Evolutionary conservation across 192 early-diverging fungal genomes (phyloP).

Genomic region (Coemansia sp.): DNA sequence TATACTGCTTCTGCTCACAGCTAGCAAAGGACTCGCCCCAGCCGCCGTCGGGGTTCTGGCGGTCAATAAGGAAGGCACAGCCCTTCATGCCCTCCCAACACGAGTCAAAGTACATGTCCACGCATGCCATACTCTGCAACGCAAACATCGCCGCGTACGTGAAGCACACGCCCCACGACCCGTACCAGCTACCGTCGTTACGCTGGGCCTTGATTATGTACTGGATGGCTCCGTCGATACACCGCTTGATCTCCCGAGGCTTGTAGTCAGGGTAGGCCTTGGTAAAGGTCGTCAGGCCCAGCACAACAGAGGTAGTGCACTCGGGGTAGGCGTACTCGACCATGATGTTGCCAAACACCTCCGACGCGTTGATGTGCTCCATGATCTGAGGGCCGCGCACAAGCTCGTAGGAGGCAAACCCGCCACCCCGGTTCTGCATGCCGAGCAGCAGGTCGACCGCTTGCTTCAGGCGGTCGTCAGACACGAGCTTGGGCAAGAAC

Average conservation of each 20-base stretch:
- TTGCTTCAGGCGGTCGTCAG: constrained; percentile 73
- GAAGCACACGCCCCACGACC: constrained; percentile 97
- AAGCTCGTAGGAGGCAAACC: constrained; percentile 92
- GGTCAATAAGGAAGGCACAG: constrained; percentile 89
- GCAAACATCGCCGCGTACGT: constrained; percentile 97
- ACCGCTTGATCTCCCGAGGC: constrained; percentile 72
- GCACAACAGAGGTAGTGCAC: constrained; percentile 92
- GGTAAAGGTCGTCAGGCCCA: constrained; percentile 79
- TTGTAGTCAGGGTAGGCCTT: constrained; percentile 82
- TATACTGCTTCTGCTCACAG: constrained; percentile 50
- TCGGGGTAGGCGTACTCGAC: constrained; percentile 97
- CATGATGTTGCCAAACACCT: constrained; percentile 99
- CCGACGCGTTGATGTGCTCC: constrained; percentile 92
- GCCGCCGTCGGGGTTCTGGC: constrained; percentile 90
- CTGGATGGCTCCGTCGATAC: constrained; percentile 63
- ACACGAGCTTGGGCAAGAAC: constrained; percentile 62
- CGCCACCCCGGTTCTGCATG: constrained; percentile 92
- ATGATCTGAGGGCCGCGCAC: constrained; percentile 78
- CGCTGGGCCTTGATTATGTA: constrained; percentile 78
- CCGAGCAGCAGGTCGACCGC: constrained; percentile 88
- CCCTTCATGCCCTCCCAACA: constrained; percentile 71
- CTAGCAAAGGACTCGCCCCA: constrained; percentile 96
- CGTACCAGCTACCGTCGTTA: constrained; percentile 90
- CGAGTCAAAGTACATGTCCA: constrained; percentile 82
- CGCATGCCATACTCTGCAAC: constrained; percentile 77